Evolutionary conservation across 106 monocot genomes (phyloP).

Genomic region (Agapanthus africanus): DNA sequence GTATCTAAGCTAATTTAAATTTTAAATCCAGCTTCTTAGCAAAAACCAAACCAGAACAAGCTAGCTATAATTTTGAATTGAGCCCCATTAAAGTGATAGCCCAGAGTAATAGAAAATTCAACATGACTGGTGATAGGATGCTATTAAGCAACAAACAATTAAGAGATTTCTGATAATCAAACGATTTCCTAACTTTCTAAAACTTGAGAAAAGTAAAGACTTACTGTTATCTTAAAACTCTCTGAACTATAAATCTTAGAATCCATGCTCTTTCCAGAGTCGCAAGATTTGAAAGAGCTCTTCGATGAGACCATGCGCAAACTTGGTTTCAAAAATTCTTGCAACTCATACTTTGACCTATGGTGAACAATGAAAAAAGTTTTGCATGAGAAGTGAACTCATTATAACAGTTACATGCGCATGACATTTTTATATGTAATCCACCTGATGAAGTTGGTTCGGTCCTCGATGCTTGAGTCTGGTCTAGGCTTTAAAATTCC

Average conservation of each 20-base stretch:
- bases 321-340: constrained; percentile 91
- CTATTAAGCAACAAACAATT: background rate
- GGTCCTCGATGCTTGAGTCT: constrained; percentile 43
- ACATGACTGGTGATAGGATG: background rate
- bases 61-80: background rate
- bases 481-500: constrained; percentile 46
- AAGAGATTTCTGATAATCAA: background rate
- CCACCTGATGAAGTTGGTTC: constrained; percentile 62
- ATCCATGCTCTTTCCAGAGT: constrained; percentile 30
- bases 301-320: constrained; percentile 66
- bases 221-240: constrained; percentile 39
- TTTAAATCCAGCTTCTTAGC: too few relatives aligned
- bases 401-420: background rate
- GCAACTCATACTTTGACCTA: constrained; percentile 83
- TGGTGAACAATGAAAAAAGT: background rate
- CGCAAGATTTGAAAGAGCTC: constrained; percentile 35
- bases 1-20: background rate
- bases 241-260: constrained; percentile 12
- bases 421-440: background rate
- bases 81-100: background rate
- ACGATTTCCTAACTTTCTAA: background rate
- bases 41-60: too few relatives aligned
- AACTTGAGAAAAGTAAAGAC: background rate
- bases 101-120: background rate
- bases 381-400: constrained; percentile 1